These are phyloP conservation scores for Aspergillus cristatus DNA, from an alignment of 495 filamentous ascomycete genomes.

Conservation along the genomic window DNA sequence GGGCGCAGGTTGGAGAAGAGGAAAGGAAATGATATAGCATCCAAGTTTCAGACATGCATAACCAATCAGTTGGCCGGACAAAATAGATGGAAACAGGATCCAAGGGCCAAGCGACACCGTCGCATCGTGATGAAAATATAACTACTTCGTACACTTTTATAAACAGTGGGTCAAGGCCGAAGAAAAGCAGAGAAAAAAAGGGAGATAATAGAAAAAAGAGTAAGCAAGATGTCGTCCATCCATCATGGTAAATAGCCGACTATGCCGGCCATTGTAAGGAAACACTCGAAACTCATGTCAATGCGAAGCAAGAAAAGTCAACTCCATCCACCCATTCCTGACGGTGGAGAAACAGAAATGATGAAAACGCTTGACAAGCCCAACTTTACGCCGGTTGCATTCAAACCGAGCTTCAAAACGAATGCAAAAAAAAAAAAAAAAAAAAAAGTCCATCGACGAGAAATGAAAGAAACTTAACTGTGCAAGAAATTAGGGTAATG, in stretches of 20 bases:
- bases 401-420: slow-evolving; percentile 9
- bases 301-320: slow-evolving; percentile 10
- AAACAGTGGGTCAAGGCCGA: not conserved
- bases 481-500: slow-evolving; percentile 13
- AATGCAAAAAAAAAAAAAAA: slow-evolving; percentile 13
- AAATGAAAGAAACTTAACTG: slow-evolving; percentile 9
- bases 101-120: too few relatives aligned
- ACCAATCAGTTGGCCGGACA: slow-evolving; percentile 1
- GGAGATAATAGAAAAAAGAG: too few relatives aligned
- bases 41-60: slow-evolving; percentile 13
- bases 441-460: slow-evolving; percentile 8
- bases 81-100: slow-evolving; percentile 1
- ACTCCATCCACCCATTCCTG: slow-evolving; percentile 28
- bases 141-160: too few relatives aligned
- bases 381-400: slow-evolving; percentile 11
- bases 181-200: not conserved
- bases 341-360: slow-evolving; percentile 17
- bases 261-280: not conserved
- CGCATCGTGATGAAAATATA: too few relatives aligned
- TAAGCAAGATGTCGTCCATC: slow-evolving; percentile 8
- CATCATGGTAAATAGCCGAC: not conserved
- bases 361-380: slow-evolving; percentile 26
- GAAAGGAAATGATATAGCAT: slow-evolving; percentile 8
- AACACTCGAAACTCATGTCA: not conserved
- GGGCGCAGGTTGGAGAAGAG: not conserved